phyloP scores from a whole-genome alignment of 768 basidiomycete species.

The Terana coerulea region DNA sequence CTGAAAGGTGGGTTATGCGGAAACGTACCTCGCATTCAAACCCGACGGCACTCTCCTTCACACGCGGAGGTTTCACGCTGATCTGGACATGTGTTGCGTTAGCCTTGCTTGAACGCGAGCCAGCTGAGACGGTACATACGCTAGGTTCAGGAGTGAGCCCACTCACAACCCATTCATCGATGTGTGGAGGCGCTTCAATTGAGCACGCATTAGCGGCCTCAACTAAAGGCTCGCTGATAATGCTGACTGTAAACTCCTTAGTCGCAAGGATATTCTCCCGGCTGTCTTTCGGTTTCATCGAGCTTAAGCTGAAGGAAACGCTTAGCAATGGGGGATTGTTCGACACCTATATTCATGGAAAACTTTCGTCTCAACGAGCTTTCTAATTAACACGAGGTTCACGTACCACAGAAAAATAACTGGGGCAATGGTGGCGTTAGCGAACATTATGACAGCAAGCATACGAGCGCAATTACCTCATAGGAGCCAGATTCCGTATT shows the following conservation, averaged over 20 bases:
- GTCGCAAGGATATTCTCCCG: constrained; percentile 60
- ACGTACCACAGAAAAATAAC: not conserved
- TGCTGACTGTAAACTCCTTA: constrained; percentile 68
- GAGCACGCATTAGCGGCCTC: constrained; percentile 54
- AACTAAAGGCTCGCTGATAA: constrained; percentile 64
- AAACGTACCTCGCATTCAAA: constrained; percentile 58
- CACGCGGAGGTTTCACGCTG: constrained; percentile 40
- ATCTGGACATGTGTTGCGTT: constrained; percentile 28
- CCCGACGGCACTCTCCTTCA: constrained; percentile 54
- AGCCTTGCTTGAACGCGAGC: not conserved
- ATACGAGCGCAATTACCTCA: constrained; percentile 42
- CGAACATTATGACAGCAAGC: too few species aligned
- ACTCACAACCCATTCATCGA: constrained; percentile 58
- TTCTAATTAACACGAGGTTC: not conserved
- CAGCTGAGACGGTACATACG: constrained; percentile 31
- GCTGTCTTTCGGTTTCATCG: constrained; percentile 52
- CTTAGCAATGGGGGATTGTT: constrained; percentile 66
- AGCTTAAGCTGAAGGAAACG: constrained; percentile 52
- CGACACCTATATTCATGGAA: constrained; percentile 37
- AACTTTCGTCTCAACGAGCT: not conserved
- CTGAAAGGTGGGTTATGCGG: constrained; percentile 32
- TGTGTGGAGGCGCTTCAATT: constrained; percentile 48
- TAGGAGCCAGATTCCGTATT: constrained; percentile 58
- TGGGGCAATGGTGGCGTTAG: not conserved
- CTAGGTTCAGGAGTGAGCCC: constrained; percentile 55